These are phyloP conservation scores for Neurospora pannonica DNA, from an alignment of 495 filamentous ascomycete species.

Conservation along the genomic window DNA sequence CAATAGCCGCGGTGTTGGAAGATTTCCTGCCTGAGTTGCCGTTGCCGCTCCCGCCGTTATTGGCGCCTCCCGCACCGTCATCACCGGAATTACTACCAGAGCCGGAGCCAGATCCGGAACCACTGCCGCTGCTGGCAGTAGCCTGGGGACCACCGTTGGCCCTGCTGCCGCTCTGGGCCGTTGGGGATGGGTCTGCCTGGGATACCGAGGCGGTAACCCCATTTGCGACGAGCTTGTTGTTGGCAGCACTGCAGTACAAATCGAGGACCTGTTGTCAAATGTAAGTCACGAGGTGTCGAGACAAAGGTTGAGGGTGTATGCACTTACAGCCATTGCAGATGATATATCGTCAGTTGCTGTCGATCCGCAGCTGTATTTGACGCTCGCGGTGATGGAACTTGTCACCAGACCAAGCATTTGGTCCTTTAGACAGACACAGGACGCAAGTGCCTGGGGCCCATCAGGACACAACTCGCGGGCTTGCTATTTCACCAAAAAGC, in stretches of 20 bases:
- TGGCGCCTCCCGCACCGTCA: slow-evolving; percentile 2
- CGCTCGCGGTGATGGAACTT: slow-evolving; percentile 27
- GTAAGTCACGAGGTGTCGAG: not conserved
- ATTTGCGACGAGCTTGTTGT: slow-evolving; percentile 23
- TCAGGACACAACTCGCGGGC: slow-evolving; percentile 29
- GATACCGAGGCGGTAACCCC: slow-evolving; percentile 30
- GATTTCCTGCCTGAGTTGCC: not conserved
- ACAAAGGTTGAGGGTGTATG: not conserved
- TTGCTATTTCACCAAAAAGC: slow-evolving; percentile 15
- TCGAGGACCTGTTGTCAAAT: slow-evolving; percentile 22
- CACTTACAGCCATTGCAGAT: slow-evolving; percentile 23
- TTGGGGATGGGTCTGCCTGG: slow-evolving; percentile 5
- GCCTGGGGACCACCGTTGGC: slow-evolving; percentile 8
- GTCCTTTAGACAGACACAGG: slow-evolving; percentile 40
- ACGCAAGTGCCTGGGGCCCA: slow-evolving; percentile 35
- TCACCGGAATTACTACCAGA: not conserved
- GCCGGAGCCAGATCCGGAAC: slow-evolving; percentile 2
- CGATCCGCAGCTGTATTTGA: slow-evolving; percentile 32
- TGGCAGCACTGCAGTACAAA: slow-evolving; percentile 39
- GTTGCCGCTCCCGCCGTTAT: slow-evolving; percentile 1
- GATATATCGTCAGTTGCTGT: slow-evolving; percentile 37
- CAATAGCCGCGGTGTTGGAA: slow-evolving; percentile 16
- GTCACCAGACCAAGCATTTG: slow-evolving; percentile 28
- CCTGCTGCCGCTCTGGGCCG: not conserved
- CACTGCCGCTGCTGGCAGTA: slow-evolving; percentile 11